phyloP scores from a whole-genome alignment of 768 basidiomycete species.

The Mycena leptocephala region DNA sequence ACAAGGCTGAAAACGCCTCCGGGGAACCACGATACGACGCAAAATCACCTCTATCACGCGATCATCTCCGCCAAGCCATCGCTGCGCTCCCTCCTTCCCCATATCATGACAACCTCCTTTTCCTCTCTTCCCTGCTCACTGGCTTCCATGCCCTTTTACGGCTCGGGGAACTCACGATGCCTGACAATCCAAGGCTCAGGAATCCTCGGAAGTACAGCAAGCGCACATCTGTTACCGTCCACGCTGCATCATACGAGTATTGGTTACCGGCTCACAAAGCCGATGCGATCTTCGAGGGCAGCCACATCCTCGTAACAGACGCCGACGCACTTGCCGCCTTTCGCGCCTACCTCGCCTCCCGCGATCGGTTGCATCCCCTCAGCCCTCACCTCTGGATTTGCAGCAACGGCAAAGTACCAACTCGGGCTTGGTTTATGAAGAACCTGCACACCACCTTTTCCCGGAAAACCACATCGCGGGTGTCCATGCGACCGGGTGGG shows the following conservation, averaged over 20 bases:
- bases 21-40: conserved; percentile 34
- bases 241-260: conserved; percentile 11
- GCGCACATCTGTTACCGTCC: conserved; percentile 32
- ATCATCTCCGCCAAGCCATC: conserved; percentile 32
- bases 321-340: not conserved
- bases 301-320: not conserved
- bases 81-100: not conserved
- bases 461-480: conserved; percentile 38
- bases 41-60: conserved; percentile 45
- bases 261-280: not conserved
- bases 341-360: conserved; percentile 29
- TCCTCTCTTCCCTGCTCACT: conserved; percentile 36
- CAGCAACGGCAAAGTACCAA: conserved; percentile 40
- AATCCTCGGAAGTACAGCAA: conserved; percentile 35
- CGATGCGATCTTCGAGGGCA: not conserved
- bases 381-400: conserved; percentile 44
- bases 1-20: conserved; percentile 38
- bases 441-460: conserved; percentile 37
- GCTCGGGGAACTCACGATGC: conserved; percentile 41
- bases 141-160: conserved; percentile 37
- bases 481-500: conserved; percentile 51
- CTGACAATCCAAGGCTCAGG: conserved; percentile 25
- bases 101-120: too few species aligned
- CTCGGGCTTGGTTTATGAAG: conserved; percentile 46
- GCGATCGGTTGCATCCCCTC: conserved; percentile 32